Evolutionary conservation across 75 land plant species (phyloP).

Genomic region (Selaginella moellendorffii): DNA sequence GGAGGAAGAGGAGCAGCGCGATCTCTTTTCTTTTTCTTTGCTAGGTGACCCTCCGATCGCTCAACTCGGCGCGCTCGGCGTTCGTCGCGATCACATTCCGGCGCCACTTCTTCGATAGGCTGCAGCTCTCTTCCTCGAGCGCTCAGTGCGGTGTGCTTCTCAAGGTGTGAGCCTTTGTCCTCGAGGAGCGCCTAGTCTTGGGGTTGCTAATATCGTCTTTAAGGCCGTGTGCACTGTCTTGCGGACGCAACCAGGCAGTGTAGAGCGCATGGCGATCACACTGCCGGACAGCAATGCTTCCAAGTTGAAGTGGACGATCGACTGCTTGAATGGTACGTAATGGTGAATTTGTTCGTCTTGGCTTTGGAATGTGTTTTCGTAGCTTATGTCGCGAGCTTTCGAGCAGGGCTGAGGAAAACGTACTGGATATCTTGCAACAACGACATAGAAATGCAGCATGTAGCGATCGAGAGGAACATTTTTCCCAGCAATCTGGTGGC

Average conservation of each 20-base stretch:
- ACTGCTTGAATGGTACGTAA: slow-evolving; percentile 54
- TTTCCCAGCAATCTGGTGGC: slow-evolving; percentile 77
- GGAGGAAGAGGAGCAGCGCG: no score
- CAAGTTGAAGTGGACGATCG: slow-evolving; percentile 55
- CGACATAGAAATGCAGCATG: slow-evolving; percentile 77
- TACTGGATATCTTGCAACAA: slow-evolving; percentile 91
- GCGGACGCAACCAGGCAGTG: slow-evolving; percentile 52
- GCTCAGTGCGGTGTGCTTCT: slow-evolving; percentile 71
- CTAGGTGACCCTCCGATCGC: slow-evolving; percentile 71
- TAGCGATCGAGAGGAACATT: slow-evolving; percentile 46
- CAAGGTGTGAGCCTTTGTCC: slow-evolving; percentile 36
- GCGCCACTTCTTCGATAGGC: slow-evolving; percentile 60
- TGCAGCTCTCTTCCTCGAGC: slow-evolving; percentile 26
- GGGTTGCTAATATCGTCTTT: no score
- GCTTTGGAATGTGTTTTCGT: not conserved
- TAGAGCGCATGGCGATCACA: slow-evolving; percentile 45
- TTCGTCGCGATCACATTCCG: slow-evolving; percentile 52
- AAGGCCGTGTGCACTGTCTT: slow-evolving; percentile 75
- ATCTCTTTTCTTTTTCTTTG: no score
- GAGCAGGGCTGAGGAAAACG: slow-evolving; percentile 60
- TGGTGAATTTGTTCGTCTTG: not conserved
- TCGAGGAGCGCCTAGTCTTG: no score
- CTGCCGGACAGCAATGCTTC: slow-evolving; percentile 57
- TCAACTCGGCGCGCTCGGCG: slow-evolving; percentile 88
- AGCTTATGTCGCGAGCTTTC: not conserved